Evolutionary conservation across 495 filamentous ascomycete species (phyloP).

Genomic region (Pyrenula massariospora): DNA sequence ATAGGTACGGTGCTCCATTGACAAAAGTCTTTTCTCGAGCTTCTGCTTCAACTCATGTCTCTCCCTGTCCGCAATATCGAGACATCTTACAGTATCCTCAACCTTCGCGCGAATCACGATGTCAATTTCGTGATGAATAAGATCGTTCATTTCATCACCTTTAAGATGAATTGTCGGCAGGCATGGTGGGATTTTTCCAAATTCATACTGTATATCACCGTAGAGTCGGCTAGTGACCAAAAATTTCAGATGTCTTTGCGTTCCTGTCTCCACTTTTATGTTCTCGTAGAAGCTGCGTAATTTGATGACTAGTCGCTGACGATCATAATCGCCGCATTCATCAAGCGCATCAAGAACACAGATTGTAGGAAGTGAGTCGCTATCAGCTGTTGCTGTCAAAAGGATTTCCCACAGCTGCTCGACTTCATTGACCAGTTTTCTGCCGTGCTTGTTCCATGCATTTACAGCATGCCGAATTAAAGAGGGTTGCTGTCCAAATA

Average conservation of each 20-base stretch:
- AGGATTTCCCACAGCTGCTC: conserved; percentile 22
- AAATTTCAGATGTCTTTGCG: conserved; percentile 19
- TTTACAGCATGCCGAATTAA: conserved; percentile 16
- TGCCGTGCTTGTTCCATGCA: conserved; percentile 15
- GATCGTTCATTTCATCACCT: conserved; percentile 23
- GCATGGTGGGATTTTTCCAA: conserved; percentile 6
- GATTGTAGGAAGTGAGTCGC: conserved; percentile 10
- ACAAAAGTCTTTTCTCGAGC: conserved; percentile 4
- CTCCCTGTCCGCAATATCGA: neutral
- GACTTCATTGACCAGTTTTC: conserved; percentile 11
- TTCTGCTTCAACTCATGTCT: conserved; percentile 1
- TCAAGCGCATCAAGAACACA: conserved; percentile 31
- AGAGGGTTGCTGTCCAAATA: conserved; percentile 16
- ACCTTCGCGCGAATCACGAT: conserved; percentile 20
- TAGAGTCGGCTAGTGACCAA: conserved; percentile 33
- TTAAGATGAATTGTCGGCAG: conserved; percentile 18
- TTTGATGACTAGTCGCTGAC: conserved; percentile 12
- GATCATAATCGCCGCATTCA: conserved; percentile 18
- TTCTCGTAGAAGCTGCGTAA: conserved; percentile 8
- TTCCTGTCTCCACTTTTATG: too few relatives aligned
- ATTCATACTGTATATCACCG: conserved; percentile 16
- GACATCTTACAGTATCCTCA: conserved; percentile 9
- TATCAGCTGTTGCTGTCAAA: conserved; percentile 8
- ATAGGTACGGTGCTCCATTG: conserved; percentile 13
- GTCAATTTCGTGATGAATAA: conserved; percentile 24